Conservation (phyloP, 176 grass and related monocot genomes). For the Oryza australiensis region DNA sequence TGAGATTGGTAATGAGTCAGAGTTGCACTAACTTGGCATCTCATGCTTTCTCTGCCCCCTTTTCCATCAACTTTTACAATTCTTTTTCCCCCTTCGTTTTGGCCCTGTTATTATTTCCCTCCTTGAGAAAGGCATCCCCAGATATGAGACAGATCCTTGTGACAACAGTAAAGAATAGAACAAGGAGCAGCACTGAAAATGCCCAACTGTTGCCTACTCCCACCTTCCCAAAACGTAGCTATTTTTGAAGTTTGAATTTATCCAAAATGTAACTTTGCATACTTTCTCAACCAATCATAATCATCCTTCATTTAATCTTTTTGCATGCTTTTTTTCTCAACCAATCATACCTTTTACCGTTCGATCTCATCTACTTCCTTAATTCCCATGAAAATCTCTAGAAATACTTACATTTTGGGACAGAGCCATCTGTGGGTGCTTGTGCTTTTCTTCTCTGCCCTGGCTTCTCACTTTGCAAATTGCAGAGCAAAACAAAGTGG, state of each 20-base stretch:
- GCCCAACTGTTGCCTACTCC: slow-evolving; percentile 17
- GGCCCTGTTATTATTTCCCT: slow-evolving; percentile 42
- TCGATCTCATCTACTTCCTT: too few relatives aligned
- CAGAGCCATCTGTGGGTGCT: slow-evolving; percentile 25
- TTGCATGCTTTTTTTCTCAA: too few relatives aligned
- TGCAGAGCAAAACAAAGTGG: slow-evolving; percentile 29
- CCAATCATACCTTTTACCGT: too few relatives aligned
- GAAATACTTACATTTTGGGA: too few relatives aligned
- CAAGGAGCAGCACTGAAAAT: slow-evolving; percentile 3
- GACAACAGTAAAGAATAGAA: slow-evolving; percentile 27
- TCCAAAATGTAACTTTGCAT: too few relatives aligned
- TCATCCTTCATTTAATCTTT: too few relatives aligned
- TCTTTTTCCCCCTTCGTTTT: slow-evolving; percentile 22
- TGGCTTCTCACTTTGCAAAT: slow-evolving; percentile 40
- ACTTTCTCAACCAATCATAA: too few relatives aligned
- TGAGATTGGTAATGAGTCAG: slow-evolving; percentile 57
- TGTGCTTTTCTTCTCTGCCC: slow-evolving; percentile 43
- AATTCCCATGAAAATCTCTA: too few relatives aligned
- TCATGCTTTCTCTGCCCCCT: slow-evolving; percentile 43
- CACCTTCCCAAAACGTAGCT: too few relatives aligned
- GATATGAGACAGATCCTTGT: slow-evolving; percentile 40
- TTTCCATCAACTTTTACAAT: slow-evolving; percentile 39
- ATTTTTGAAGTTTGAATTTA: too few relatives aligned
- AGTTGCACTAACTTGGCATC: slow-evolving; percentile 57
- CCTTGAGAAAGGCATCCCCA: slow-evolving; percentile 38